Conservation (phyloP, 768 basidiomycete species). For the Lyophyllum shimeji region DNA sequence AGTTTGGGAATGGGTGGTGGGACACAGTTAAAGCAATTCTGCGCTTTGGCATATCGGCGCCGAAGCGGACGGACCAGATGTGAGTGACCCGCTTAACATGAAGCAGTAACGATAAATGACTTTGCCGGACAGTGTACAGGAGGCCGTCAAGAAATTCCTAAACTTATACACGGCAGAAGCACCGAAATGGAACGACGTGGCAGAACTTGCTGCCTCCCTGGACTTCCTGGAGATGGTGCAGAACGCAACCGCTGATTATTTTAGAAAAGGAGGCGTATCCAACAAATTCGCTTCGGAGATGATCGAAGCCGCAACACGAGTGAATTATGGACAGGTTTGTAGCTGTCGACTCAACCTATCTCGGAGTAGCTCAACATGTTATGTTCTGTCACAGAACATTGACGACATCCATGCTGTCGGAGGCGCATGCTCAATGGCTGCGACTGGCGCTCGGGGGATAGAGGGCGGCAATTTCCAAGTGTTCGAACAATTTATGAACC, state of each 20-base stretch:
- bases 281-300: constrained; percentile 67
- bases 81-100: constrained; percentile 27
- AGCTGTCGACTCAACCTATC: neutral
- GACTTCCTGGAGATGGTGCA: constrained; percentile 50
- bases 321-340: constrained; percentile 78
- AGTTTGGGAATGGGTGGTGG: constrained; percentile 65
- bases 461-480: constrained; percentile 82
- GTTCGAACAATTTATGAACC: constrained; percentile 78
- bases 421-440: constrained; percentile 70
- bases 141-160: constrained; percentile 52
- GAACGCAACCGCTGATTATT: constrained; percentile 56
- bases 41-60: constrained; percentile 72
- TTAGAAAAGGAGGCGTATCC: constrained; percentile 53
- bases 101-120: neutral
- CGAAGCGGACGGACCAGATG: constrained; percentile 55
- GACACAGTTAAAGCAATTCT: constrained; percentile 71
- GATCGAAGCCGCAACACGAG: constrained; percentile 76
- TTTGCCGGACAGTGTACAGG: constrained; percentile 44
- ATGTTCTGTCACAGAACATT: constrained; percentile 46
- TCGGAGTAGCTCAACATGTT: neutral
- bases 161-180: constrained; percentile 53
- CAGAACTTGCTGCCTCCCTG: constrained; percentile 51
- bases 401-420: constrained; percentile 76
- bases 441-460: constrained; percentile 63
- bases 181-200: constrained; percentile 63